Base-by-base conservation (phyloP, 345 rosid genomes). In the Sisymbrium altissimum region DNA sequence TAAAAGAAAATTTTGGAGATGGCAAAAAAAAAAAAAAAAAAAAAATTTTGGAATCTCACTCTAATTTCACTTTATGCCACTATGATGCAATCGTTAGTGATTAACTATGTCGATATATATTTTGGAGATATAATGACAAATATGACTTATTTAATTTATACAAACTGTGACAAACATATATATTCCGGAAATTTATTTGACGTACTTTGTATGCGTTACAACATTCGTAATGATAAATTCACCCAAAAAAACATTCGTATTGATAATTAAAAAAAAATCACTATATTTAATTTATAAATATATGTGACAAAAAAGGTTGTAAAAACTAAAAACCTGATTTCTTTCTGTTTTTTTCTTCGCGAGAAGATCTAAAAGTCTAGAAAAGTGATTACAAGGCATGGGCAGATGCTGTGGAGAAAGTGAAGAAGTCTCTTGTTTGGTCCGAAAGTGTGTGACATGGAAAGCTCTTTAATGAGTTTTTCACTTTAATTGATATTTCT, bases 371-470 rank as follows among this genome's bases (percentile, higher is more conserved):
- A 48, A 56, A 76, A 70, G 73, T 63, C 80, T 69, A 29, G 38
- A 25, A 68, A 77, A 75, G 76, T 78, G 70, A 63, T 76, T 53
- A 67, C 64, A 54, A 76, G 74, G 75, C 41, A 69, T 76, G 79
- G 79, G 79, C 70, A 76, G 75, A 44, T 62, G 64, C 65, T 54
- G 65, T 62, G 33, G 75, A 68, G 50, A 75, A 68, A 62, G 74
- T 75, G 63, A 75, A 60, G 36, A 74, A 67, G 68, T 25, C 74
- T 54, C 75, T 69, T 76, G 79, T 69, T 62, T 69, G 79, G 75
- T 46, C 75, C 75, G 48, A 76, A 69, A 76, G 36, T 53, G 75
- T 62, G 41, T 69, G 65, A 69, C 40, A 59, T 67, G 19, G 73
- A 67, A 66, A 67, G 71, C 73, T 61, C 40, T 75, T 75, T 75